Conservation (phyloP, 169 alveolate species). For the Plasmodium cynomolgi region DNA sequence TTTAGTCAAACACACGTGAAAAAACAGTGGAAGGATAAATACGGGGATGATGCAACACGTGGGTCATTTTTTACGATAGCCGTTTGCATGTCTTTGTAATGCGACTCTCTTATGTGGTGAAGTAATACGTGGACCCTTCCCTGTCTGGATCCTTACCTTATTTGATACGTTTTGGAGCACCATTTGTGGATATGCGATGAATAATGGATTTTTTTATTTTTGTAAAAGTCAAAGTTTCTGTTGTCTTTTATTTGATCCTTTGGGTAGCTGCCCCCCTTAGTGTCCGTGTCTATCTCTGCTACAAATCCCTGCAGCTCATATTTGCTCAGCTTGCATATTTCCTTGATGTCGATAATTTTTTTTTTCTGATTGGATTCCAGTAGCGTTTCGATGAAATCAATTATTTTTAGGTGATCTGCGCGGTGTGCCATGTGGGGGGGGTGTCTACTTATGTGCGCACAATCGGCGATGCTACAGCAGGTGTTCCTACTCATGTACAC, state of each 20-base stretch:
- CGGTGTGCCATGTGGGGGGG: background rate
- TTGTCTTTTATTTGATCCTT: slow-evolving; percentile 28
- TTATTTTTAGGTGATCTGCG: slow-evolving; percentile 55
- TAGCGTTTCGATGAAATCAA: slow-evolving; percentile 64
- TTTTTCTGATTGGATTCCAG: slow-evolving; percentile 65
- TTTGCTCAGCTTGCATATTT: slow-evolving; percentile 69
- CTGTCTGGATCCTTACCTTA: slow-evolving; percentile 14
- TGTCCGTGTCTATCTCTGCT: slow-evolving; percentile 64
- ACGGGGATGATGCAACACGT: background rate
- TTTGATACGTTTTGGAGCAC: slow-evolving; percentile 76
- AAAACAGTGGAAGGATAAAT: background rate
- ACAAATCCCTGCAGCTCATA: slow-evolving; percentile 73
- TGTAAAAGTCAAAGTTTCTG: slow-evolving; percentile 40
- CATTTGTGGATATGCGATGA: slow-evolving; percentile 74
- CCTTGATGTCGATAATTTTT: slow-evolving; percentile 71
- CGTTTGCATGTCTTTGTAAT: background rate
- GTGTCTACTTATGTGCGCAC: background rate
- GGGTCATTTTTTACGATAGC: background rate
- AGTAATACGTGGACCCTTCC: background rate
- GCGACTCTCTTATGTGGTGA: background rate
- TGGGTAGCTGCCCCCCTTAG: background rate
- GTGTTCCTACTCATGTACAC: background rate
- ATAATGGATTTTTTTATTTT: slow-evolving; percentile 63
- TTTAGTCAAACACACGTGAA: background rate
- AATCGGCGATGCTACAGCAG: background rate